These are phyloP conservation scores for Aspergillus wentii DNA, from an alignment of 495 filamentous ascomycete species.

Conservation along the genomic window DNA sequence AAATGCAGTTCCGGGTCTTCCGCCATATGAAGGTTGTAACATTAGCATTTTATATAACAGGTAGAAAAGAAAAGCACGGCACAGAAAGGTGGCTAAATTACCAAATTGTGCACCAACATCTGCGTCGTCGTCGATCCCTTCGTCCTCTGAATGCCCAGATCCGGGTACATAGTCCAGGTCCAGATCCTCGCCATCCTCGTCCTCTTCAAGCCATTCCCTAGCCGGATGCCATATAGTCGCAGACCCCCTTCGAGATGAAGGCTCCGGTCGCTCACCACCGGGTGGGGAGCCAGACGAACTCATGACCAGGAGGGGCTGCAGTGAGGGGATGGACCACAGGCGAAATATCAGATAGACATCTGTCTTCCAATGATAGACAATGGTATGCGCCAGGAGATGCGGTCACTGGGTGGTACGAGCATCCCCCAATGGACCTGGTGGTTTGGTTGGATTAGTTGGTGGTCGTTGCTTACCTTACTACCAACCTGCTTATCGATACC, in stretches of 20 bases:
- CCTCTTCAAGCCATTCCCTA: slow-evolving; percentile 39
- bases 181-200: slow-evolving; percentile 43
- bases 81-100: too few relatives aligned
- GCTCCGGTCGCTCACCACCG: slow-evolving; percentile 10
- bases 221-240: slow-evolving; percentile 29
- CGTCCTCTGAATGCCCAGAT: slow-evolving; percentile 19
- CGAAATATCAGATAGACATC: background rate
- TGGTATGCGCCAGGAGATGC: background rate
- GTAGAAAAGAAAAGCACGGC: too few relatives aligned
- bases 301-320: slow-evolving; percentile 7
- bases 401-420: too few relatives aligned
- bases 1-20: slow-evolving; percentile 24
- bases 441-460: too few relatives aligned
- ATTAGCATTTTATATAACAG: too few relatives aligned
- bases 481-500: background rate
- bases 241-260: slow-evolving; percentile 2
- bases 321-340: background rate
- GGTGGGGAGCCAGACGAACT: slow-evolving; percentile 11
- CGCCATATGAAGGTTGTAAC: too few relatives aligned
- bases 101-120: slow-evolving; percentile 17
- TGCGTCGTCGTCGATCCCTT: slow-evolving; percentile 19
- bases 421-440: too few relatives aligned
- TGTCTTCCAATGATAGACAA: background rate
- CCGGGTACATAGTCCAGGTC: slow-evolving; percentile 44
- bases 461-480: too few relatives aligned